Conservation (phyloP, 1,284 basidiomycete genomes). For the Moniliophthora roreri region DNA sequence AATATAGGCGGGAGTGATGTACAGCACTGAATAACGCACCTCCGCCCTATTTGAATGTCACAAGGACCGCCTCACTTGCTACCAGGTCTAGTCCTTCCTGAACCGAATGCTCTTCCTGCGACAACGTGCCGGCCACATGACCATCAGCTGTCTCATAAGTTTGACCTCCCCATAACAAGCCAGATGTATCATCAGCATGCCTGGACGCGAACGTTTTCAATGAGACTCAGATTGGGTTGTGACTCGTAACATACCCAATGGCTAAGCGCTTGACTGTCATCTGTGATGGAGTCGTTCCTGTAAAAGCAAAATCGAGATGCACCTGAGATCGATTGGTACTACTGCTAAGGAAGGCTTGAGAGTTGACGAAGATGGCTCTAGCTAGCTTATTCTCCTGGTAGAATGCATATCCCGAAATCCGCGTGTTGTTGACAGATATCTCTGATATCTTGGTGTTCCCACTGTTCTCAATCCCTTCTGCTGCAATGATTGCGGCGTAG, state of each 20-base stretch:
- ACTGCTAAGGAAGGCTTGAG: conserved; percentile 46
- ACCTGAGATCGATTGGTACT: conserved; percentile 35
- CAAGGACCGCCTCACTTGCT: neutral
- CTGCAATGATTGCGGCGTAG: conserved; percentile 56
- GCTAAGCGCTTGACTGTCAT: conserved; percentile 44
- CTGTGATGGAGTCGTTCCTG: conserved; percentile 21
- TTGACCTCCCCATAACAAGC: conserved; percentile 64
- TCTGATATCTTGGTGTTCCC: conserved; percentile 47
- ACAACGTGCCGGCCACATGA: conserved; percentile 36
- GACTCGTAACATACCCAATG: conserved; percentile 36
- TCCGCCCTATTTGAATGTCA: neutral
- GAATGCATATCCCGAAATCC: conserved; percentile 62
- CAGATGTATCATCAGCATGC: conserved; percentile 54
- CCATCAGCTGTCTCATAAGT: conserved; percentile 60
- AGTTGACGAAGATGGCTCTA: conserved; percentile 60
- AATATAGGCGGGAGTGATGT: no score
- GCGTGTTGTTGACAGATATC: conserved; percentile 46
- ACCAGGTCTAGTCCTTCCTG: neutral
- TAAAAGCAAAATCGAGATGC: conserved; percentile 44
- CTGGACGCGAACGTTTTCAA: conserved; percentile 24
- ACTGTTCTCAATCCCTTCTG: conserved; percentile 36
- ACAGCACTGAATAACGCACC: no score
- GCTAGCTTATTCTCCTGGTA: conserved; percentile 46
- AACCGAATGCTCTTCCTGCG: neutral
- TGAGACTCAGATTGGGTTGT: neutral